Base-by-base conservation (phyloP, 2,329 filamentous ascomycete species). In the Clarireedia sp. region DNA sequence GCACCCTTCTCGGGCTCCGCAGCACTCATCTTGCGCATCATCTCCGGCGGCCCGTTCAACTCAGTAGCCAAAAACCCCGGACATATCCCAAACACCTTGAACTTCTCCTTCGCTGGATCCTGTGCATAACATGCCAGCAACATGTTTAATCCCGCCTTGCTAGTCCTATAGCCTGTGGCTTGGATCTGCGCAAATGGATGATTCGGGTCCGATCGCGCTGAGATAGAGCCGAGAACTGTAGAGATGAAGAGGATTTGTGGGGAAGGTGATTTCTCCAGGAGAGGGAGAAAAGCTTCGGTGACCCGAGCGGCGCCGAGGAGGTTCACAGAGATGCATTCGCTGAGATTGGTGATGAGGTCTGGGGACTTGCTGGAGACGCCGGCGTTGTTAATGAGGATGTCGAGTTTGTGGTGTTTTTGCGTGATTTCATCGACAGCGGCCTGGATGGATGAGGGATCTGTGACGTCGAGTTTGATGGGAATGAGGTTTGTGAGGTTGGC, bases 251-350 rank as follows among this genome's bases (percentile, higher is more conserved):
- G 54, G 21, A 69, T 55, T 8, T 64, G 60, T 19, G 63, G 61
- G n/a, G 8, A 33, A 24, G 56, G 33, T 3, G 70, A 67, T 50
- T 65, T 65, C 36, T 64, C 62, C 26, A 72, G 64, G 26, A 72
- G 63, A n/a, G 68, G 66, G 17, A 70, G 33, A 17, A 66, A 63
- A 6, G 63, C 58, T 24, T 70, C 66, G 2, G 69, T 72, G 38
- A 70, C 56, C 21, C 45, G 55, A 7, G 62, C 64, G 1, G 64
- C 59, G 5, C 68, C 64, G 8, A 60, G 54, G 14, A 71, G 64
- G 54, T 70, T 67, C 48, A 60, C 47, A 45, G 68, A 63, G n/a
- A 66, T 60, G 17, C 48, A 19, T 16, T 57, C 47, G 51, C 60
- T 63, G 1, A 60, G 52, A 37, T 62, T 50, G 23, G 64, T 59